A percentile compares a stretch with the other conserved stretches of the same genome.
Conservation (phyloP, 768 basidiomycete genomes). For the Rhizopogon vulgaris region DNA sequence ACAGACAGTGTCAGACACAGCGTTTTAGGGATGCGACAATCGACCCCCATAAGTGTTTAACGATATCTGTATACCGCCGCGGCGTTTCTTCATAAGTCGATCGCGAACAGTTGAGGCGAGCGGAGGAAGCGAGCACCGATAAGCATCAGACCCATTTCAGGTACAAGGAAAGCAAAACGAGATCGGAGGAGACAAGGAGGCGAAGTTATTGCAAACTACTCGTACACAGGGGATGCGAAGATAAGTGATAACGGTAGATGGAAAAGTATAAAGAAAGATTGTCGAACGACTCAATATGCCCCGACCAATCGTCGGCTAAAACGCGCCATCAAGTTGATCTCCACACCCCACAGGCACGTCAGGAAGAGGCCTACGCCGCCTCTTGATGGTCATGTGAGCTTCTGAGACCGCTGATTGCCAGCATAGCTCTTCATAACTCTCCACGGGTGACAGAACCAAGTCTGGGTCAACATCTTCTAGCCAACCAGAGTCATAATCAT, state of each 20-base stretch:
- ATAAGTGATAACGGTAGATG: neutral
- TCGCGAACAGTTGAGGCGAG: neutral
- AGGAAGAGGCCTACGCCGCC: constrained; percentile 9
- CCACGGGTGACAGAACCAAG: constrained; percentile 20
- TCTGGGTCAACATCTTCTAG: constrained; percentile 22
- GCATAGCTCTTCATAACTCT: constrained; percentile 23
- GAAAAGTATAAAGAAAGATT: neutral
- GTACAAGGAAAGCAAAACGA: neutral
- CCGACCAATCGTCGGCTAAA: neutral
- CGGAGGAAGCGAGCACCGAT: neutral
- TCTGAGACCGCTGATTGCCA: constrained; percentile 24
- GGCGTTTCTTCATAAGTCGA: neutral
- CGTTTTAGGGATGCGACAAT: too few species aligned
- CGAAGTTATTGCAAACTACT: neutral
- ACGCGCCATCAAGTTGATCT: constrained; percentile 10
- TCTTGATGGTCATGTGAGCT: neutral
- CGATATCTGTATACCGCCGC: too few species aligned
- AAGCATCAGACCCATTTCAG: neutral
- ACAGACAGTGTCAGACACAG: too few species aligned
- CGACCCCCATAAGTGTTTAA: too few species aligned
- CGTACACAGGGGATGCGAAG: neutral
- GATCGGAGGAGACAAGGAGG: neutral
- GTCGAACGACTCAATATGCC: neutral
- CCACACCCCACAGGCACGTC: constrained; percentile 26
- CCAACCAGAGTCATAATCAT: constrained; percentile 20